Base-by-base conservation (phyloP, 2,329 filamentous ascomycete species). In the Pseudogymnoascus destructans region DNA sequence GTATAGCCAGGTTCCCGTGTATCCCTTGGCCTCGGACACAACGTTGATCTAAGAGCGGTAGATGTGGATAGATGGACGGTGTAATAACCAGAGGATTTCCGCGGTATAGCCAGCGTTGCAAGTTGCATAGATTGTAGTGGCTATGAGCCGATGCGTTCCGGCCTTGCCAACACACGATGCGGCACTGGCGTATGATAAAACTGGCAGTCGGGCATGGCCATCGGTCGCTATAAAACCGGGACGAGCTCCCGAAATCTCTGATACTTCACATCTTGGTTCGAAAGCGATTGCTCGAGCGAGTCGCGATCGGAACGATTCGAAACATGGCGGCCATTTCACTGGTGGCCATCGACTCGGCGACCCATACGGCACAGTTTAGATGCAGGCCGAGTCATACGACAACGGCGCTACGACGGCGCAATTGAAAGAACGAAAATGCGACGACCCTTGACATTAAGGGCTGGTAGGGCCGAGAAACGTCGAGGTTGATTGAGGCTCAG, bases 91-190 rank as follows among this genome's bases (percentile, higher is more conserved):
- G 40, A 15, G 25, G 17, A 42, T n/a, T 25, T 10, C 33, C 35
- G 13, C 9, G 55, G 13, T 58, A 30, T 55, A 58, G 38, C 56
- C 46, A 36, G 54, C n/a, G 38, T 58, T 54, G 57, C 49, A 54
- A 33, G 17, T 55, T 57, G 57, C n/a, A 32, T 27, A 25, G 30
- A 58, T 52, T 30, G 25, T 33, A 33, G 30, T 32, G 40, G 42
- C 38, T 23, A 17, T 21, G 57, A 55, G 19, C 23, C 27, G 57
- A 19, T 27, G 57, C 57, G 25, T 55, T 33, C 27, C 38, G 54
- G 38, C 42, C 25, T 49, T 58, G 58, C 58, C 58, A 59, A 57
- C 58, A 57, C 58, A 59, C 36, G n/a, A 25, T 59, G 58, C 58
- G 58, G 58, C 30, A 59, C 36, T 59, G 54, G 54, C 52, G 58